Base-by-base conservation (phyloP, 805 yeast genomes). In the Yamadazyma nakazawae region DNA sequence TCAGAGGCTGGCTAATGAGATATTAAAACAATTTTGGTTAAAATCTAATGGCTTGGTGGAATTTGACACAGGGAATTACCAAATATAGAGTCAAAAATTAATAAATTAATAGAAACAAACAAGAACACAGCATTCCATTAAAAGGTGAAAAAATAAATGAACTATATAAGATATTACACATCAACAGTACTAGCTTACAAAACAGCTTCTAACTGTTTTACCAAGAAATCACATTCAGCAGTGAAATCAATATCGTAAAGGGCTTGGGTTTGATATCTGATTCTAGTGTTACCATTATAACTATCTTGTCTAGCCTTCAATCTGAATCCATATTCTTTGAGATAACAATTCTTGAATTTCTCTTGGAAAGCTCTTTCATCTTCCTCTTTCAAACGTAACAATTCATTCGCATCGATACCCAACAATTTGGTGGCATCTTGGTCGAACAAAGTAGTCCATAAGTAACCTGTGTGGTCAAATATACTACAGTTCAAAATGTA, bases 381-480 rank as follows among this genome's bases (percentile, higher is more conserved):
- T 11, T 59, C 58, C 36, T 78, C 74, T 39, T 52, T 54, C 53
- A 80, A 53, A 47, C 66, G 66, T 40, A 72, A 67, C 49, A 90
- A 66, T 37, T 81, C 86, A 14, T 88, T 87, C 0, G 92, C 82
- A 43, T 74, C 68, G 25, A 80, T 74, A 1, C 84, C 88, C 45
- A 92, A 68, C 37, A 94, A 65, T 52, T 74, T 73, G 37, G 72
- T 74, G 1, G 96, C 98, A 52, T 84, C 86, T 14, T 85, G 92
- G 63, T 94, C 96, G 60, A 94, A 94, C 48, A 86, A 71, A 1
- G 96, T 85, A 28, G 88, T 69, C 95, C 97, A 90, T 50, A 90
- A 62, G 63, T 86, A 90, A 17, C 91, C 95, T 4, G 95, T 78
- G 54, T 75, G 73, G 64, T 94, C 99, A 58, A 82, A 75, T n/a